Evolutionary conservation across 805 yeast species (phyloP).

Genomic region (Candida sonorensis): DNA sequence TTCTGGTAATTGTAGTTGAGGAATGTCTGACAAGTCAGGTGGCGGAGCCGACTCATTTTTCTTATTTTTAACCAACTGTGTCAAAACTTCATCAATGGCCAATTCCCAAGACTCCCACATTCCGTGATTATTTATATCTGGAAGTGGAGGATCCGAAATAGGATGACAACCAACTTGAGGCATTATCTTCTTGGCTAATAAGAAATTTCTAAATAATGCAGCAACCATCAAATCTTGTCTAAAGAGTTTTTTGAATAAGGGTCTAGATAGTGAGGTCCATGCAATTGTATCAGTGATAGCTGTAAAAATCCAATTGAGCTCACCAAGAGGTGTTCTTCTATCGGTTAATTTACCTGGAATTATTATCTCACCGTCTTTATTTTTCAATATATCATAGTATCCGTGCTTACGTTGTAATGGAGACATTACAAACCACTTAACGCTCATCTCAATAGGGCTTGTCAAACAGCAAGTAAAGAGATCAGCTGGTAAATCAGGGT

Average conservation of each 20-base stretch:
- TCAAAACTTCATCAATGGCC: conserved; percentile 89
- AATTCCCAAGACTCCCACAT: conserved; percentile 99
- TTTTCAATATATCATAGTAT: conserved; percentile 41
- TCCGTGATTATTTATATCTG: conserved; percentile 77
- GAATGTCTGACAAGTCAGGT: conserved; percentile 22
- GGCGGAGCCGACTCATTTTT: conserved; percentile 15
- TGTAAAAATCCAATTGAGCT: conserved; percentile 94
- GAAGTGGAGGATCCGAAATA: conserved; percentile 86
- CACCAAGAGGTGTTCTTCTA: conserved; percentile 92
- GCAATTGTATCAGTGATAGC: conserved; percentile 98
- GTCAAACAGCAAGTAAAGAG: conserved; percentile 92
- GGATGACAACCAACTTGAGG: conserved; percentile 92
- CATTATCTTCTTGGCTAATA: conserved; percentile 90
- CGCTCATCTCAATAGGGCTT: conserved; percentile 90
- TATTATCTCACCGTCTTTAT: conserved; percentile 48
- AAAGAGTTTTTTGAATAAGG: conserved; percentile 81
- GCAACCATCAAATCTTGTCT: conserved; percentile 97
- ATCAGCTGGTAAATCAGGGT: conserved; percentile 93
- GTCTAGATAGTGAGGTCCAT: conserved; percentile 87
- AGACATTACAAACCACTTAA: conserved; percentile 86
- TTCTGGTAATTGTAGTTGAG: conserved; percentile 24
- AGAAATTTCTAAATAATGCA: conserved; percentile 86
- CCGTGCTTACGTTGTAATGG: conserved; percentile 52
- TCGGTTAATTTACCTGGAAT: conserved; percentile 92
- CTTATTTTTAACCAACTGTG: conserved; percentile 49